Base-by-base conservation (phyloP, 1,139 yeast genomes). In the Petasospora rhodanensis region DNA sequence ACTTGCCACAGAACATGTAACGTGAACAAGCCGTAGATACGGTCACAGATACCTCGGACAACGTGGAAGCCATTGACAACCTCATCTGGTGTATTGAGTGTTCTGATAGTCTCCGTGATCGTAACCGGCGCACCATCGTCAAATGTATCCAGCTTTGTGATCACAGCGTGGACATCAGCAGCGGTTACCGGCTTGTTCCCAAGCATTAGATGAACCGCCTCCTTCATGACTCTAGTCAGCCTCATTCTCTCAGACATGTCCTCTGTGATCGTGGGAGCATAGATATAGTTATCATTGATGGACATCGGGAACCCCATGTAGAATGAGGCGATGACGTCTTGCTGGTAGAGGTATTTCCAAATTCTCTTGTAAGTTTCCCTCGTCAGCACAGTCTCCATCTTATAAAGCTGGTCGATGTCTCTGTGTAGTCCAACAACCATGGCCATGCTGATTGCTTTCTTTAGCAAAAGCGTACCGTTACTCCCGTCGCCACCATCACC, bases 401-500 rank as follows among this genome's bases (percentile, higher is more conserved):
- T 12, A 28, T 52, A 58, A 2, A 54, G 17, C 4, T 26, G 22
- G 9, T 46, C 46, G 11, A 58, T 49, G 31, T 59, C 46, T 12
- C 46, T 40, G 29, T 59, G 51, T 12, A 62, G 38, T 2, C 64
- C 64, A 36, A 61, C 32, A 0, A 47, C 29, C 5, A 52, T 24
- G 1, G 59, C 54, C 38, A 55, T 49, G 14, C 41, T 38, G 4
- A 52, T 35, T 14, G 59, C 45, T 2, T 39, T 24, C 19, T 45
- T 47, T 8, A 49, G 38, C 2, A 54, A 13, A 36, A 55, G 47
- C 0, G 58, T 34, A 17, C 49, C 47, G 28, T 57, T 37, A 11
- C 40, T 33, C 6, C 41, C 44, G 29, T 47, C 52, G 16, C 52
- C 47, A 18, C 46, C 49, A 32, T 45, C 64, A 18, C 53, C 55